Base-by-base conservation (phyloP, 371 early-diverging fungal genomes). In the Apophysomyces ossiformis region DNA sequence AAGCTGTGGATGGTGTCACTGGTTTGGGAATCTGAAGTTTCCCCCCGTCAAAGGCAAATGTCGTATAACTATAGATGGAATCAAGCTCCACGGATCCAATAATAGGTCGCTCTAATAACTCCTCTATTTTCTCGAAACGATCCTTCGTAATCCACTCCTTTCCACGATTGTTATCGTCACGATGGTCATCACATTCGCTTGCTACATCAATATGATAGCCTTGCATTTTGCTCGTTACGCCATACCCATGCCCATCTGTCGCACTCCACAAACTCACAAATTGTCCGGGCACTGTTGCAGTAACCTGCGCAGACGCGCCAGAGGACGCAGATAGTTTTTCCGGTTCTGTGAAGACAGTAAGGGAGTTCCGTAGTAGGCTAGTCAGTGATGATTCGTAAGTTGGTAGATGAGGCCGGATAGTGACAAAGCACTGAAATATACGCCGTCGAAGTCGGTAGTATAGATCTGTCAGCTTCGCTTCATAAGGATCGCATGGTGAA, bases 401-500 rank as follows among this genome's bases (percentile, higher is more conserved):
- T 0, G 90, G 78, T 37, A 81, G 32, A 0, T 86, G 70, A 8
- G 93, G 92, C 54, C 81, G 72, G 61, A 94, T 79, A 0, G 82
- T 79, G 11, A 81, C 81, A 75, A 90, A 94, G 61, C 94, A 94
- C 68, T 90, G 81, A 57, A 92, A 92, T 13, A 94, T 79, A 8
- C 94, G 86, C 43, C 85, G 79, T 50, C 88, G 75, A 26, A 93
- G 68, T 16, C 76, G 74, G 65, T 85, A 86, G 56, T 90, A 90
- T 35, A 84, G 84, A 57, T 93, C 91, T 3, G 82, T 75, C 21
- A 89, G 68, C 60, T 87, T 77, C 13, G 82, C 64, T 18, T 75
- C 73, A 41, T 77, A 70, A 7, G 78, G 78, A 16, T 71, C 41
- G 67, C 75, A 82, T 5, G 84, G 77, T 57, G 82, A 81, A 60